Conservation (phyloP, 2,329 filamentous ascomycete species). For the Paraphoma sp. region DNA sequence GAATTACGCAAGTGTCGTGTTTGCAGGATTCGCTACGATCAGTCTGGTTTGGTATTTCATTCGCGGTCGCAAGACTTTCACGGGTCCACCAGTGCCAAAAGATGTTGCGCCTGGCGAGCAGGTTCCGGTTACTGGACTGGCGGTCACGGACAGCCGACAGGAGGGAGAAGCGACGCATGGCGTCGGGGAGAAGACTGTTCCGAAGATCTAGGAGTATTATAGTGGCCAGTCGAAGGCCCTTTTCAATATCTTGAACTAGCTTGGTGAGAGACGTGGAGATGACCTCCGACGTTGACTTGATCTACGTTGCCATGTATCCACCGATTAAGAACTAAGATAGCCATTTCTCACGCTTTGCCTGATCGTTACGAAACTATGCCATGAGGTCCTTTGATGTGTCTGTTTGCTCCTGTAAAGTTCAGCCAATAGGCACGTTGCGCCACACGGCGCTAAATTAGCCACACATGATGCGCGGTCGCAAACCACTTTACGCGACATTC, state of each 20-base stretch:
- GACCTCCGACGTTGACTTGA: not conserved
- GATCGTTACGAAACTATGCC: not conserved
- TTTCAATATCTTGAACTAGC: not conserved
- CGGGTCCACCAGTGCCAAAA: slow-evolving; percentile 45
- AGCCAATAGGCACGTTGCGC: not conserved
- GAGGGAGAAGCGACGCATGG: slow-evolving; percentile 28
- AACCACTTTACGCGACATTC: slow-evolving; percentile 28
- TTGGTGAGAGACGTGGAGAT: not conserved
- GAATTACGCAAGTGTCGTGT: slow-evolving; percentile 54
- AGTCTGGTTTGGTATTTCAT: slow-evolving; percentile 48
- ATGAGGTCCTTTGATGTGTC: not conserved
- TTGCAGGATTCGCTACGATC: slow-evolving; percentile 48
- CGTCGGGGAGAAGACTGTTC: slow-evolving; percentile 21
- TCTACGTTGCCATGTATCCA: not conserved
- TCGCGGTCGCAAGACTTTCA: slow-evolving; percentile 46
- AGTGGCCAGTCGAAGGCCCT: not conserved
- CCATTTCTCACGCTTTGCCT: not conserved
- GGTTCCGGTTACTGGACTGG: slow-evolving; percentile 39
- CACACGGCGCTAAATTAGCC: slow-evolving; percentile 14
- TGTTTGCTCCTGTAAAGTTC: not conserved
- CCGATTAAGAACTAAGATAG: not conserved
- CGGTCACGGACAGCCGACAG: slow-evolving; percentile 35
- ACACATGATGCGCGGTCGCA: slow-evolving; percentile 14
- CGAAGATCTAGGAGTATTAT: slow-evolving; percentile 3
- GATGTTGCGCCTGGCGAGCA: slow-evolving; percentile 44